These are phyloP conservation scores for Cylindrodendrum hubeiense DNA, from an alignment of 2,329 filamentous ascomycete genomes.

Conservation along the genomic window DNA sequence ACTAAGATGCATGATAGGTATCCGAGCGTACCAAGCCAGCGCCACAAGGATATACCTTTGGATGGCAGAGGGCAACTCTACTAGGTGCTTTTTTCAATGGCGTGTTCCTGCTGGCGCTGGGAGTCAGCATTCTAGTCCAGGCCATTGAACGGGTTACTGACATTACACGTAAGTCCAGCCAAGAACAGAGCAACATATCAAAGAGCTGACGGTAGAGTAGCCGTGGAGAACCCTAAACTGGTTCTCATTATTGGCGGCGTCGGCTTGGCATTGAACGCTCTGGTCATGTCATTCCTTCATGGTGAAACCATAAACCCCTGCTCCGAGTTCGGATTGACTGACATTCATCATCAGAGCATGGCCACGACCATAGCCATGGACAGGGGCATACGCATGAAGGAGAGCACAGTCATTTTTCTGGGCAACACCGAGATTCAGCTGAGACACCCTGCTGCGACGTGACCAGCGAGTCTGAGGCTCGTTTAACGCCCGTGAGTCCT, in stretches of 20 bases:
- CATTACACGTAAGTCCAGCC: conserved; percentile 59
- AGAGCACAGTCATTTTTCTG: conserved; percentile 46
- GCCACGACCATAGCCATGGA: conserved; percentile 54
- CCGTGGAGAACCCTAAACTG: conserved; percentile 72
- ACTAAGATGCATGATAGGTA: conserved; percentile 55
- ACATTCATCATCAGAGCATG: conserved; percentile 41
- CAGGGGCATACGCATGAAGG: conserved; percentile 48
- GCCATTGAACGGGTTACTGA: conserved; percentile 78
- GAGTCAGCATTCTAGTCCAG: conserved; percentile 79
- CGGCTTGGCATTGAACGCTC: conserved; percentile 75
- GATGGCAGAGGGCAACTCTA: conserved; percentile 81
- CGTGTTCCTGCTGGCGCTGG: conserved; percentile 78
- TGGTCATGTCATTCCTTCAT: conserved; percentile 75
- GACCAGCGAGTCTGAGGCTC: conserved; percentile 28
- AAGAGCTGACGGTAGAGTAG: conserved; percentile 52
- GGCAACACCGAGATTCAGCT: conserved; percentile 18
- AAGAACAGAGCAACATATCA: not conserved
- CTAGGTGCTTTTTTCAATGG: conserved; percentile 87
- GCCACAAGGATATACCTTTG: conserved; percentile 69
- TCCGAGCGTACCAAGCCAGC: conserved; percentile 65
- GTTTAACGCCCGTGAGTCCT: conserved; percentile 32
- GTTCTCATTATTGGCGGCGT: conserved; percentile 78
- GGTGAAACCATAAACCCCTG: conserved; percentile 54
- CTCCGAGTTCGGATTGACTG: not conserved
- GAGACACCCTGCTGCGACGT: conserved; percentile 21